These are phyloP conservation scores for Bryoerythrophyllum caledonicum DNA, from an alignment of 225 moss, liverwort and hornwort species.

Conservation along the genomic window DNA sequence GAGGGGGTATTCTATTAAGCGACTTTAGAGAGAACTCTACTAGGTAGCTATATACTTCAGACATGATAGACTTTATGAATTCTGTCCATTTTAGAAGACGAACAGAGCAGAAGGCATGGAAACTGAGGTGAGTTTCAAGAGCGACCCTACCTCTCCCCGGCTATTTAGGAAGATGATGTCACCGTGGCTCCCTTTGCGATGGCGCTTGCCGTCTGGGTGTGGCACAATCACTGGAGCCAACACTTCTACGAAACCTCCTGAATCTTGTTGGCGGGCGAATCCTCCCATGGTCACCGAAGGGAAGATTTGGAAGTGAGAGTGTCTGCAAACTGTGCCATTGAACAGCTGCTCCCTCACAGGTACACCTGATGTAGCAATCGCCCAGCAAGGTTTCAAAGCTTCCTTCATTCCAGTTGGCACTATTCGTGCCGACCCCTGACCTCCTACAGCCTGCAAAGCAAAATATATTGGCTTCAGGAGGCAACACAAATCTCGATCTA, in stretches of 20 bases:
- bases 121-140: conserved; percentile 6
- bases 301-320: conserved; percentile 71
- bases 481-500: not conserved
- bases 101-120: conserved; percentile 1
- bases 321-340: conserved; percentile 90
- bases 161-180: conserved; percentile 92
- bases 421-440: conserved; percentile 69
- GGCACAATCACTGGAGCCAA: conserved; percentile 81
- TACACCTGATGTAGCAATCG: conserved; percentile 91
- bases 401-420: conserved; percentile 86
- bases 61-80: not conserved
- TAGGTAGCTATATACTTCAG: not conserved
- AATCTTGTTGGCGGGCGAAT: conserved; percentile 58
- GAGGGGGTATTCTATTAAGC: too few relatives aligned
- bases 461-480: not conserved
- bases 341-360: conserved; percentile 87
- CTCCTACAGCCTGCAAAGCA: conserved; percentile 81
- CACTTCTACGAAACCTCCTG: conserved; percentile 69
- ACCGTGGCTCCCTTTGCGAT: conserved; percentile 88
- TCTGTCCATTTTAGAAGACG: not conserved
- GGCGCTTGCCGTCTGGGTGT: conserved; percentile 63
- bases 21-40: not conserved
- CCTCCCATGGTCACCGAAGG: conserved; percentile 68
- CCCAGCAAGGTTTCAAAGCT: conserved; percentile 93
- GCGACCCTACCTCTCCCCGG: conserved; percentile 78